phyloP scores from a whole-genome alignment of 148 eudicot species.

The Beta vulgaris region DNA sequence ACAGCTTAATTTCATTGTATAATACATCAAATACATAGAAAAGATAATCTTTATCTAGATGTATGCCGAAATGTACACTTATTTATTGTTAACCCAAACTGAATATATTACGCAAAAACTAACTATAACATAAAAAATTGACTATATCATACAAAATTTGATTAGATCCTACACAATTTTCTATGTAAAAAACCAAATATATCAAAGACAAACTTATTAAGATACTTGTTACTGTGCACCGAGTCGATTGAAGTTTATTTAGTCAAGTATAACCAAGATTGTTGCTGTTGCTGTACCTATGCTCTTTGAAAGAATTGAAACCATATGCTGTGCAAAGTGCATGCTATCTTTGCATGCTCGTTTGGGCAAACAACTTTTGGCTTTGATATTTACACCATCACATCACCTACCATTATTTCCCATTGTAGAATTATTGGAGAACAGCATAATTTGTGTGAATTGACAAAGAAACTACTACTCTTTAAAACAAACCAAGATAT shows the following conservation, averaged over 20 bases:
- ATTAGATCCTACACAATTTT: no score
- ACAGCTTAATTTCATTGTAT: no score
- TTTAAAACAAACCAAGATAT: background rate
- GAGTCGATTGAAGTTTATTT: background rate
- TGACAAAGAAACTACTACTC: conserved; percentile 13
- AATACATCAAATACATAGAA: no score
- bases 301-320: background rate
- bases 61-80: no score
- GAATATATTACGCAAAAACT: no score
- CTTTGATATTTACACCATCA: background rate
- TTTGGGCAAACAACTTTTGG: conserved; percentile 6
- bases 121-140: no score
- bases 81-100: no score
- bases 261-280: background rate
- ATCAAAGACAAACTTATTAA: no score
- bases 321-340: background rate
- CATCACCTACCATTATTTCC: conserved; percentile 16
- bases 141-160: no score
- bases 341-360: conserved; percentile 20
- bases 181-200: no score
- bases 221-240: no score
- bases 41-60: no score
- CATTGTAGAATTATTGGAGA: conserved; percentile 11
- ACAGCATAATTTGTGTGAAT: conserved; percentile 28
- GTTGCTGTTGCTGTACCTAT: background rate